These are phyloP conservation scores for Termitomyces sp. DNA, from an alignment of 768 basidiomycete species.

Conservation along the genomic window DNA sequence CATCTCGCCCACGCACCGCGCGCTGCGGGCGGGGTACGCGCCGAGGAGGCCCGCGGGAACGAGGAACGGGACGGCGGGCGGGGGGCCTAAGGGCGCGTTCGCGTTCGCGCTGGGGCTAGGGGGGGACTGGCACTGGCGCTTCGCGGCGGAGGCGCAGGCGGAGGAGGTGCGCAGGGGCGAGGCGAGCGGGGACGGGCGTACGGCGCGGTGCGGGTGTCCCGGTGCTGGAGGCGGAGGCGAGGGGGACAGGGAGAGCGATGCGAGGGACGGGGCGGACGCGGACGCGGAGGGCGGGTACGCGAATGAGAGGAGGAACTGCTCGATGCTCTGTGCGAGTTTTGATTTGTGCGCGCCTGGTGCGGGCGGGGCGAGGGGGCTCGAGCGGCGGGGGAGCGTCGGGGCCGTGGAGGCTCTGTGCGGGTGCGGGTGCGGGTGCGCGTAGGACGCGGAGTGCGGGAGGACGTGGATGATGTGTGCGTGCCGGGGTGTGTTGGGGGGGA, in stretches of 20 bases:
- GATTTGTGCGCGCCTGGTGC: conserved; percentile 12
- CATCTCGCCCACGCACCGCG: conserved; percentile 21
- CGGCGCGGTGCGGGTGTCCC: not conserved
- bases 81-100: not conserved
- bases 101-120: not conserved
- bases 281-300: conserved; percentile 23
- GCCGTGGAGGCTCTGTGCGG: not conserved
- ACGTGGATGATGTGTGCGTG: conserved; percentile 20
- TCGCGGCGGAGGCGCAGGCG: not conserved
- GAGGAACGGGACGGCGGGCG: conserved; percentile 6
- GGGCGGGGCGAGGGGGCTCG: not conserved
- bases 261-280: conserved; percentile 1
- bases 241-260: not conserved
- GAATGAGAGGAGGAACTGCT: conserved; percentile 34
- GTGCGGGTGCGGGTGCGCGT: not conserved
- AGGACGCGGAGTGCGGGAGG: conserved; percentile 16
- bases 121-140: too few relatives aligned
- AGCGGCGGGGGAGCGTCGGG: not conserved
- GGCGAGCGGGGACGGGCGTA: not conserved
- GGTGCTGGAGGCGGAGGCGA: not conserved
- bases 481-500: not conserved
- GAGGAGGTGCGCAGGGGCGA: not conserved
- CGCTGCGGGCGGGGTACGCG: not conserved
- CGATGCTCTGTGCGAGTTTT: conserved; percentile 34
- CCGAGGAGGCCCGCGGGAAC: conserved; percentile 13